Evolutionary conservation across 2,329 filamentous ascomycete genomes (phyloP).

Genomic region (Raffaelea deltoideospora): DNA sequence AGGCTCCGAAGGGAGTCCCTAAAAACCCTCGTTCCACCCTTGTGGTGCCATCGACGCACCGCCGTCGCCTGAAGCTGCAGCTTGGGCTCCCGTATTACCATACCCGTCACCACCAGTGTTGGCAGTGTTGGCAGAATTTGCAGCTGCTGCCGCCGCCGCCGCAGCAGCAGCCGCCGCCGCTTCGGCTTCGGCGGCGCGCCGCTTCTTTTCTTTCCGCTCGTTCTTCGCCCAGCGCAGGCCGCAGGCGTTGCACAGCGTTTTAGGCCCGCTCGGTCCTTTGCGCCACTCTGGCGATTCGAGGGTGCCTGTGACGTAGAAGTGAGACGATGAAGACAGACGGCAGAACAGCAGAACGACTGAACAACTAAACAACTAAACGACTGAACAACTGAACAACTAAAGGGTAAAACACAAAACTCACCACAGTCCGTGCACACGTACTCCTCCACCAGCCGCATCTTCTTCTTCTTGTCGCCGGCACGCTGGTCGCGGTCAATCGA

Average conservation of each 20-base stretch:
- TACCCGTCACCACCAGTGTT: too few relatives aligned
- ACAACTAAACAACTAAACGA: neutral
- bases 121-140: too few relatives aligned
- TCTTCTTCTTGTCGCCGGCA: slow-evolving; percentile 70
- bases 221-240: slow-evolving; percentile 65
- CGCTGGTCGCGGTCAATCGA: slow-evolving; percentile 62
- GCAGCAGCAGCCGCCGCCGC: too few relatives aligned
- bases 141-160: too few relatives aligned
- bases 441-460: slow-evolving; percentile 69
- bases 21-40: too few relatives aligned
- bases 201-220: slow-evolving; percentile 51
- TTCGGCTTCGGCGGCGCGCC: slow-evolving; percentile 9
- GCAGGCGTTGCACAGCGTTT: slow-evolving; percentile 92
- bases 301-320: slow-evolving; percentile 36
- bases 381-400: neutral
- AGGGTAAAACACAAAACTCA: slow-evolving; percentile 18
- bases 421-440: slow-evolving; percentile 95
- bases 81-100: too few relatives aligned
- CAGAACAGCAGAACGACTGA: neutral
- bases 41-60: too few relatives aligned
- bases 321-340: neutral
- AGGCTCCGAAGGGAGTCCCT: too few relatives aligned
- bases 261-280: slow-evolving; percentile 82
- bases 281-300: slow-evolving; percentile 92
- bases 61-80: too few relatives aligned